Evolutionary conservation across 2,329 filamentous ascomycete species (phyloP), one percentile per base, ranked within the genome.

Genomic region (Pseudohalonectria lignicola): DNA sequence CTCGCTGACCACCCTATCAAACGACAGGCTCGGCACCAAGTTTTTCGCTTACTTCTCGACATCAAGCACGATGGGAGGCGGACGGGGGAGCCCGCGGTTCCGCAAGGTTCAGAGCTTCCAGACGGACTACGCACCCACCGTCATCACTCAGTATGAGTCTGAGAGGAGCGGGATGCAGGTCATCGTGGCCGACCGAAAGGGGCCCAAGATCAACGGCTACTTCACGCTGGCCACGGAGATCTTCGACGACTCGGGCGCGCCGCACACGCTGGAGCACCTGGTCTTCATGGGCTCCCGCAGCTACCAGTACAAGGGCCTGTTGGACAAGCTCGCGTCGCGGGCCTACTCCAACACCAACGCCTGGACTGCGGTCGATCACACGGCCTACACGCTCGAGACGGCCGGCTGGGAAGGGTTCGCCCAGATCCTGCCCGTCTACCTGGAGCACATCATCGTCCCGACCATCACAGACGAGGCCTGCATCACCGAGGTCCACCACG

Each of bases 351-450:
- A 74, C 41, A 98, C 92, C 23, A 98, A 98, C 60, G 92, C 92
- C 4, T 98, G 90, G 86, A 98, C 92, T 1, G 87, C 87, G 17
- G 92, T 84, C 11, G 92, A 96, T 50, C 88, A 96, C 55, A 98
- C 93, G 1, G 88, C 88, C 3, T 98, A 98, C 60, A 95, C 87
- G 0, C 70, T 98, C 13, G 86, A 95, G 51, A 92, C 87, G 10
- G 92, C 92, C 18, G 92, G 92, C 2, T 98, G 92, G 90, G 87
- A 94, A 50, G 90, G 90, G 8, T 98, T 98, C 54, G 81, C 88
- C 2, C 86, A 94, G 57, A 93, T 96, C 40, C 65, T 98, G 15
- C 92, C 92, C 1, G 80, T 96, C 30, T 98, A 98, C 49, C 72
- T 98, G 1, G 93, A 98, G 59, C 92, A 98, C 62, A 72, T 98